Evolutionary conservation across 495 filamentous ascomycete genomes (phyloP), one percentile per base, ranked within the genome.

Genomic region (Penicillium pulvis): DNA sequence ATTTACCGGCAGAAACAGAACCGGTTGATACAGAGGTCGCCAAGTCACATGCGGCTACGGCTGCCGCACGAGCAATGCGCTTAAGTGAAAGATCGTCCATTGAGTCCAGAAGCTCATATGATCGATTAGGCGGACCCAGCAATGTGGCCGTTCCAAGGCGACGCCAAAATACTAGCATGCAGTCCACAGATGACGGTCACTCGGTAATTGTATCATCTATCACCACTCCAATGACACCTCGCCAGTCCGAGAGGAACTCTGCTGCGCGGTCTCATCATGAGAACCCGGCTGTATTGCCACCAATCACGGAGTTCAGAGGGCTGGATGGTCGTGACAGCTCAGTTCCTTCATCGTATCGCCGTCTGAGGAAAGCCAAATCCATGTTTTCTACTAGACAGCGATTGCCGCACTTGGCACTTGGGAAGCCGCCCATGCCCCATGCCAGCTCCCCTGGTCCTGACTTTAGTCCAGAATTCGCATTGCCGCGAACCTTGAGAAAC

Each of bases 261-360:
- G 14, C 24, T 26, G 17, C 3, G 54, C 41, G 59, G 36, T 45
- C 62, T 26, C 56, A 62, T 43, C 46, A 24, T 8, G 52, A 60
- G 16, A 47, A 56, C 20, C 44, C 64, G 6, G 71, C 57, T 44
- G 71, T 55, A 51, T 68, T 77, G 48, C 74, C 67, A 19, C 66
- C 68, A 4, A 73, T 75, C 33, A 67, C 47, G 26, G 78, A 81
- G 50, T 68, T 72, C 35, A 58, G 61, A 7, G 76, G 72, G 6
- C 76, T 84, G 6, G 83, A 87, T 65, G 82, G 87, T 46, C 80
- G 83, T n/a, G 75, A 85, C 51, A 78, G 81, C 6, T 88, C 86
- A 10, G 77, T 78, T 16, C 87, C 89, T 19, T 92, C 89, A 3
- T 92, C 90, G 1, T 92, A 87, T 60, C 83, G 86, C n/a, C 86